A percentile compares a stretch with the other conserved stretches of the same genome.
These are phyloP conservation scores for Flaveria sonorensis DNA, from an alignment of 129 eudicot genomes.

Conservation along the genomic window DNA sequence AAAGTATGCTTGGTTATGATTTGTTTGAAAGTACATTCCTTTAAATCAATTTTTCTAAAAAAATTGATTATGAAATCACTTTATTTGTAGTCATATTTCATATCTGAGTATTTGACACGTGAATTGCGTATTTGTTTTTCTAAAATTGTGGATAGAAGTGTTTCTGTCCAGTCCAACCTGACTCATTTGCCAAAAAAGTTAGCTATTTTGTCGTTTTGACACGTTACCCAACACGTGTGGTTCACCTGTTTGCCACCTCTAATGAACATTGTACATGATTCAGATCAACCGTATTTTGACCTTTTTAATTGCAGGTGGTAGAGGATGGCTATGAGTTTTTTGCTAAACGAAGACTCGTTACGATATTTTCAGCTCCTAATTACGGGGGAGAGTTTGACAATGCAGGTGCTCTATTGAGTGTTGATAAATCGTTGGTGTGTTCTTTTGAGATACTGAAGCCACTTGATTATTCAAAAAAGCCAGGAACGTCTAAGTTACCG, in stretches of 20 bases:
- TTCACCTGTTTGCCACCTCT: not conserved
- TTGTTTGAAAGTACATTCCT: no score
- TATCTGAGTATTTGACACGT: not conserved
- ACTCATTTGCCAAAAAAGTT: not conserved
- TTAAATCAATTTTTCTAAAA: no score
- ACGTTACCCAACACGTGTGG: not conserved
- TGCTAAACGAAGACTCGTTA: constrained; percentile 83
- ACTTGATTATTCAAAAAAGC: constrained; percentile 34
- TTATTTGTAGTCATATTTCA: not conserved
- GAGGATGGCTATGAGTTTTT: constrained; percentile 96
- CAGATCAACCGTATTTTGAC: constrained; percentile 4
- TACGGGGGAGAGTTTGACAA: constrained; percentile 97
- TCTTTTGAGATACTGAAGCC: constrained; percentile 96
- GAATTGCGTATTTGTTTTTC: not conserved
- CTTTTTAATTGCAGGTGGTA: constrained; percentile 60
- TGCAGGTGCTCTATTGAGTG: constrained; percentile 89
- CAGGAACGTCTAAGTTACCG: constrained; percentile 58
- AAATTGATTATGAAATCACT: no score
- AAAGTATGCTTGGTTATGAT: no score
- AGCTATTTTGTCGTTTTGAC: not conserved
- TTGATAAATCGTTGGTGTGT: constrained; percentile 75
- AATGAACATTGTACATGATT: constrained; percentile 11
- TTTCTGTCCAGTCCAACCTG: not conserved
- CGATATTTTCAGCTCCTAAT: no score
- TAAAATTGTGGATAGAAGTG: not conserved